phyloP scores from a whole-genome alignment of 2,329 filamentous ascomycete genomes.

The Ampelomyces quisqualis region DNA sequence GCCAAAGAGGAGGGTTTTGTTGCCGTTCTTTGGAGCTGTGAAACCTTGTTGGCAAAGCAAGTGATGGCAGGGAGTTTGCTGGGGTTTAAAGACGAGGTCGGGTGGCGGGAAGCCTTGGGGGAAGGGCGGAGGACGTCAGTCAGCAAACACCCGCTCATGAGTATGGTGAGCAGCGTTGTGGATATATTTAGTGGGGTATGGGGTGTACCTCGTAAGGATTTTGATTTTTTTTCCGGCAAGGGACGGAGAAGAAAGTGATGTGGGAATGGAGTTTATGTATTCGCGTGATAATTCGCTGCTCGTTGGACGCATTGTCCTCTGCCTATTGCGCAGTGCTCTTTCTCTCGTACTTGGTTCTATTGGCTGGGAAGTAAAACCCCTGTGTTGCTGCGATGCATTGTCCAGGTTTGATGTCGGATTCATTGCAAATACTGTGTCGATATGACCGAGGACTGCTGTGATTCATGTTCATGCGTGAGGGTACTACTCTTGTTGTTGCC shows the following conservation, averaged over 20 bases:
- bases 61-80: constrained; percentile 31
- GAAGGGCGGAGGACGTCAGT: constrained; percentile 50
- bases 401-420: constrained; percentile 13
- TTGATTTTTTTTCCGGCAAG: no score
- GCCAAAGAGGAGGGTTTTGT: constrained; percentile 30
- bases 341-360: constrained; percentile 25
- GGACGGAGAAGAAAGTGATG: neutral
- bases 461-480: neutral
- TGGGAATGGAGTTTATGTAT: no score
- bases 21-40: constrained; percentile 30
- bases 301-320: constrained; percentile 31
- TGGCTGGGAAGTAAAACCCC: constrained; percentile 24
- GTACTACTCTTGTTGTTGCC: no score
- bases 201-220: no score
- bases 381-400: constrained; percentile 18
- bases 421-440: constrained; percentile 12
- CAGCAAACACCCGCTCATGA: no score
- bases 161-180: no score
- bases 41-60: constrained; percentile 33
- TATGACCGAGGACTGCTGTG: neutral
- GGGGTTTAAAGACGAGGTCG: constrained; percentile 37
- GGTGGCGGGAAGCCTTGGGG: constrained; percentile 34
- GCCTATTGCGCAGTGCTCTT: constrained; percentile 33
- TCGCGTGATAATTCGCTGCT: constrained; percentile 33
- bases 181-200: no score